Percentiles rank a stretch among this genome's conserved stretches.
phyloP scores from a whole-genome alignment of 805 yeast genomes.

The Hagleromyces aurorensis region DNA sequence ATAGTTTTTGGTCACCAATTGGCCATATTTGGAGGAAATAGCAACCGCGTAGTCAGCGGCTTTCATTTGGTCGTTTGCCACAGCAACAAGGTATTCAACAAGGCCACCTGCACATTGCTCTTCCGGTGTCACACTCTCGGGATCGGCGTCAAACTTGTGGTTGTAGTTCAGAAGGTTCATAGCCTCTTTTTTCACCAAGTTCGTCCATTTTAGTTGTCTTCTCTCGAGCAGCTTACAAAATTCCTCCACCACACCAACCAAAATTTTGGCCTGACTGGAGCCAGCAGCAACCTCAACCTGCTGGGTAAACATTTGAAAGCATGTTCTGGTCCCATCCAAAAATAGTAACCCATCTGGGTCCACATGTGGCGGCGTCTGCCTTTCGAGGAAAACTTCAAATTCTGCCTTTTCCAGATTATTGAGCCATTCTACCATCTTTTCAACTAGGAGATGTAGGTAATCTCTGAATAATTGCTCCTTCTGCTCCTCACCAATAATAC shows the following conservation, averaged over 20 bases:
- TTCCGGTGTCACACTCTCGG: slow-evolving; percentile 32
- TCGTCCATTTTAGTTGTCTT: slow-evolving; percentile 58
- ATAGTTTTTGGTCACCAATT: slow-evolving; percentile 59
- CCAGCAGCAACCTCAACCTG: slow-evolving; percentile 85
- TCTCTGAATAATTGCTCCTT: slow-evolving; percentile 71
- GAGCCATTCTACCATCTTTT: slow-evolving; percentile 83
- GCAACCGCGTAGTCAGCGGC: slow-evolving; percentile 66
- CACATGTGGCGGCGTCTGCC: slow-evolving; percentile 66
- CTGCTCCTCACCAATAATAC: slow-evolving; percentile 63
- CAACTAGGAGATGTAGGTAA: slow-evolving; percentile 60
- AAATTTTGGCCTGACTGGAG: slow-evolving; percentile 69
- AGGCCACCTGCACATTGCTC: slow-evolving; percentile 61
- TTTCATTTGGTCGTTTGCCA: slow-evolving; percentile 76
- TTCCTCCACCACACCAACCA: slow-evolving; percentile 69
- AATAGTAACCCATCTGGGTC: slow-evolving; percentile 59
- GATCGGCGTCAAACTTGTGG: slow-evolving; percentile 25
- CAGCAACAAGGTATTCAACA: slow-evolving; percentile 70
- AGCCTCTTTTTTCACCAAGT: slow-evolving; percentile 47
- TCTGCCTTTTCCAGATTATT: slow-evolving; percentile 59
- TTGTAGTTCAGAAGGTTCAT: slow-evolving; percentile 31
- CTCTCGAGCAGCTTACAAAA: slow-evolving; percentile 53
- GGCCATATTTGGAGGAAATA: slow-evolving; percentile 54
- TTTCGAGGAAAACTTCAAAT: slow-evolving; percentile 49
- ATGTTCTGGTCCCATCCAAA: slow-evolving; percentile 69
- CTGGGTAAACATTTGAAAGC: slow-evolving; percentile 78